Base-by-base conservation (phyloP, 768 basidiomycete species). In the Xerocomus brunneocitrinus region DNA sequence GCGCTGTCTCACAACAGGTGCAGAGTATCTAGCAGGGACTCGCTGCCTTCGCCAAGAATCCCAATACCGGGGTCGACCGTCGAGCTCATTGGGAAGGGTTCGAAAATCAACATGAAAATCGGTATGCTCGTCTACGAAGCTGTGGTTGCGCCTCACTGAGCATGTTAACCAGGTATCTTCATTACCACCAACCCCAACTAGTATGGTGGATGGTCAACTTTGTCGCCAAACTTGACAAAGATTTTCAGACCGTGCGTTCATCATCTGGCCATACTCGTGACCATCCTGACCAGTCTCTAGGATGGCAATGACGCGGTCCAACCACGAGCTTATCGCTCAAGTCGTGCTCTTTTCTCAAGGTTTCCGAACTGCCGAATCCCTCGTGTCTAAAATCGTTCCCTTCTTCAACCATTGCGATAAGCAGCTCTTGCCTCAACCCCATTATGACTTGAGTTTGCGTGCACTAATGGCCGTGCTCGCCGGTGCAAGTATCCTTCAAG, bases 301-400 rank as follows among this genome's bases (percentile, higher is more conserved):
- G 55, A 98, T 98, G 90, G 93, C 97, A 34, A 99, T 99, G 97
- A 97, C 97, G 6, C 85, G 92, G 47, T 97, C 97, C 25, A 97
- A 98, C 69, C 86, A 94, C 55, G 95, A 99, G 69, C 85, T 99
- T 45, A 99, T 99, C 63, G 97, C 97, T 4, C 97, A 99, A 73
- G 97, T 99, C 68, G 94, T 98, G 91, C 76, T 99, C 43, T 98
- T 98, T 76, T 98, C 97, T 19, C 97, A 98, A 75, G 97, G 97
- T 57, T 99, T 98, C 83, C 85, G 97, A 36, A 94, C 94, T 12
- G 97, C 97, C 7, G 97, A 99, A 71, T 88, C 84, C 0, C 81
- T 99, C n/a, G 97, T 97, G 2, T 92, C 92, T 50, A 98, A 98
- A 72, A 91, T 98, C 54, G 97, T 99, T 9, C 97, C 97, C 0